These are phyloP conservation scores for Funneliformis caledonium DNA, from an alignment of 371 early-diverging fungal species.

Conservation along the genomic window DNA sequence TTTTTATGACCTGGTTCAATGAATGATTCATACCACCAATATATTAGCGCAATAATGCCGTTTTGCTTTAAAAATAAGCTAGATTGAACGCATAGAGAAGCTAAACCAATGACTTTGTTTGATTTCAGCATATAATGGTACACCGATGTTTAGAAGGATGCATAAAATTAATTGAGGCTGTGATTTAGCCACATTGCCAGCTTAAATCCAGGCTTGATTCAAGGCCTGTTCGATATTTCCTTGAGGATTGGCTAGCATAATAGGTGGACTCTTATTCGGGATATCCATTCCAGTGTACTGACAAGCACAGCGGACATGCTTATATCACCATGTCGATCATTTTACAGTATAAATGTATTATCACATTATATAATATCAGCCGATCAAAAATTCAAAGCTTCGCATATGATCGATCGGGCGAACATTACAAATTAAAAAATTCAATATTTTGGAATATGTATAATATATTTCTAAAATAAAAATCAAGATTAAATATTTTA, in stretches of 20 bases:
- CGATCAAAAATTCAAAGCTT: too few species aligned
- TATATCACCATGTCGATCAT: too few species aligned
- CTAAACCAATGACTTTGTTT: conserved; percentile 90
- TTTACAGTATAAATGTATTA: too few species aligned
- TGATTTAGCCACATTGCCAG: conserved; percentile 71
- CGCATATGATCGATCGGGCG: too few species aligned
- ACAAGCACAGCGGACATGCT: too few species aligned
- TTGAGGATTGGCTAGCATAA: conserved; percentile 69
- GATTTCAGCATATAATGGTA: conserved; percentile 81
- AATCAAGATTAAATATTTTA: too few species aligned
- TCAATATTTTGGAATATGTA: too few species aligned
- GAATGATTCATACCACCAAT: conserved; percentile 76
- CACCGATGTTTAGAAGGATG: conserved; percentile 57
- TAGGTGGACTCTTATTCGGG: conserved; percentile 66
- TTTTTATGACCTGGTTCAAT: conserved; percentile 53
- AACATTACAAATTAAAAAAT: too few species aligned
- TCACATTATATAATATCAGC: too few species aligned
- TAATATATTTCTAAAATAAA: too few species aligned
- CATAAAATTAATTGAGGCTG: conserved; percentile 80
- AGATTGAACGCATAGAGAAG: conserved; percentile 90
- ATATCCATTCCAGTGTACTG: conserved; percentile 65
- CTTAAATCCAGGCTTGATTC: conserved; percentile 67
- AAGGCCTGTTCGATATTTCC: conserved; percentile 70
- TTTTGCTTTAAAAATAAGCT: conserved; percentile 69
- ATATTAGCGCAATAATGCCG: conserved; percentile 77